Conservation (phyloP, 164 flowering plant species). For the Echeveria elegans region DNA sequence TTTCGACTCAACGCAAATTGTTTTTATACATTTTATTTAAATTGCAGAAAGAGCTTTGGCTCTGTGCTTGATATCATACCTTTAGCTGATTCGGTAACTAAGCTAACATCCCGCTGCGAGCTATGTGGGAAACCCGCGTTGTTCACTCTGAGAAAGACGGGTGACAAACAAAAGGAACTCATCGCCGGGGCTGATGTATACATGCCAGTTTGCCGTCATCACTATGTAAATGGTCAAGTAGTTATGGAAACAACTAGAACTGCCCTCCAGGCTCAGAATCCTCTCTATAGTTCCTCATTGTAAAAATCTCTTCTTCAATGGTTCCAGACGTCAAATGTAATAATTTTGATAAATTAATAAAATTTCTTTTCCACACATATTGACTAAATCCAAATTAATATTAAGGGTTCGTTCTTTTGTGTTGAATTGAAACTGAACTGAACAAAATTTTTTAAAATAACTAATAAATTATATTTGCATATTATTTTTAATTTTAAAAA, state of each 20-base stretch:
- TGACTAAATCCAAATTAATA: neutral
- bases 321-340: too few relatives aligned
- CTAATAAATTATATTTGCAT: too few relatives aligned
- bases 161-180: slow-evolving; percentile 42
- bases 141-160: slow-evolving; percentile 57
- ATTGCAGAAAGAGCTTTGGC: slow-evolving; percentile 61
- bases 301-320: neutral
- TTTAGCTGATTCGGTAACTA: slow-evolving; percentile 60
- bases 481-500: too few relatives aligned
- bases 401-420: too few relatives aligned
- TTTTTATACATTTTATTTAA: neutral
- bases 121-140: slow-evolving; percentile 48
- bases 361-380: neutral
- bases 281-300: slow-evolving; percentile 7
- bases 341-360: neutral
- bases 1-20: neutral
- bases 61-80: slow-evolving; percentile 62
- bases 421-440: too few relatives aligned
- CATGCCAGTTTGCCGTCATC: slow-evolving; percentile 71
- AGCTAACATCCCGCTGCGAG: slow-evolving; percentile 54
- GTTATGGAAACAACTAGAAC: slow-evolving; percentile 39
- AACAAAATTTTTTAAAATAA: too few relatives aligned
- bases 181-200: slow-evolving; percentile 64
- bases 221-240: slow-evolving; percentile 55
- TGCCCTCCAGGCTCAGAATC: slow-evolving; percentile 26